Evolutionary conservation across 352 stramenopile genomes (phyloP).

Genomic region (Globisporangium iwayamae): DNA sequence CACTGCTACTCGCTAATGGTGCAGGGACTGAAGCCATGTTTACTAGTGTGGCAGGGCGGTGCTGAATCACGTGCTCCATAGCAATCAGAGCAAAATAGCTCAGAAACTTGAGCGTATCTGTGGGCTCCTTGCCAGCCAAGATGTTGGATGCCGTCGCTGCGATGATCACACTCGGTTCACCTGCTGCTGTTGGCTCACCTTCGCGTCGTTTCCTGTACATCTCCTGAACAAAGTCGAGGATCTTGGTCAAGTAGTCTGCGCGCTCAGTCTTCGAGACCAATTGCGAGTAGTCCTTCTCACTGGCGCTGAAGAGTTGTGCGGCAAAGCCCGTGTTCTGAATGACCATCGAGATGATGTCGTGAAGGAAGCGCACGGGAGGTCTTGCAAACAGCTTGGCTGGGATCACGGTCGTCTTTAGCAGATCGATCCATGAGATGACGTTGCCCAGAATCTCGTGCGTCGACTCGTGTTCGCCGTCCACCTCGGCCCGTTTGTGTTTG

Average conservation of each 20-base stretch:
- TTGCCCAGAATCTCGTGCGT: slow-evolving; percentile 60
- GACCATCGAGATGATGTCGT: slow-evolving; percentile 72
- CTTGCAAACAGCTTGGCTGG: slow-evolving; percentile 70
- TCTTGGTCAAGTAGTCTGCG: slow-evolving; percentile 69
- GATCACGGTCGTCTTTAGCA: slow-evolving; percentile 65
- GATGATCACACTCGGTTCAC: slow-evolving; percentile 34
- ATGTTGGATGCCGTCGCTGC: slow-evolving; percentile 77
- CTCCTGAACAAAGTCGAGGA: slow-evolving; percentile 71
- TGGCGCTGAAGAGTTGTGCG: slow-evolving; percentile 34
- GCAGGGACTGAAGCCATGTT: not conserved
- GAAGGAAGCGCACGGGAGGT: slow-evolving; percentile 77
- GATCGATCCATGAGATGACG: slow-evolving; percentile 76
- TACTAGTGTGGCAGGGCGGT: slow-evolving; percentile 15
- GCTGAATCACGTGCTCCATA: slow-evolving; percentile 44
- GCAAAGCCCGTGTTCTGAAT: slow-evolving; percentile 70
- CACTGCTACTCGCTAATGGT: not conserved
- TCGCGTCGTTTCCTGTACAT: slow-evolving; percentile 36
- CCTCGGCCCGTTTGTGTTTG: slow-evolving; percentile 39
- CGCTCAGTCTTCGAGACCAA: slow-evolving; percentile 68
- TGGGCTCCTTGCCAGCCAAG: slow-evolving; percentile 67
- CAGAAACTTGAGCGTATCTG: slow-evolving; percentile 77
- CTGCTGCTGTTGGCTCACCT: slow-evolving; percentile 2
- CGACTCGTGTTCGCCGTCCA: slow-evolving; percentile 58
- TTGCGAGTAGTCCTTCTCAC: slow-evolving; percentile 63
- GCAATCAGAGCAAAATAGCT: slow-evolving; percentile 56